Conservation (phyloP, 495 filamentous ascomycete genomes). For the Hypoxylon rickii region DNA sequence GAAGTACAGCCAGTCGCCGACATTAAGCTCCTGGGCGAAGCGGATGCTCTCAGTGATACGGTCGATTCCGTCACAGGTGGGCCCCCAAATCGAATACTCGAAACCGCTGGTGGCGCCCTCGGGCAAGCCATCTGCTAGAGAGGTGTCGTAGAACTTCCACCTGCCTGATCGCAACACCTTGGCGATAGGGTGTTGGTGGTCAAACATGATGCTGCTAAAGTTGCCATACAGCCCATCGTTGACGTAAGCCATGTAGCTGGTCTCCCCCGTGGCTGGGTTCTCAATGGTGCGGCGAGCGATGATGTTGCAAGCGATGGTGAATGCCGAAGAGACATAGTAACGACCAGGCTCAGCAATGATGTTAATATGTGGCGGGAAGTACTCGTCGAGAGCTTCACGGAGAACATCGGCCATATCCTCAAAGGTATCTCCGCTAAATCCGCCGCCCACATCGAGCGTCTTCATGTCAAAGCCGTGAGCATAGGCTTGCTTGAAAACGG, state of each 20-base stretch:
- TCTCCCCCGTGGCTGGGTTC: constrained; percentile 51
- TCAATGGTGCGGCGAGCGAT: constrained; percentile 92
- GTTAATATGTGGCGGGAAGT: constrained; percentile 83
- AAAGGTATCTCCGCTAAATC: constrained; percentile 86
- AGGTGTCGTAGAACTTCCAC: constrained; percentile 54
- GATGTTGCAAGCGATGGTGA: constrained; percentile 89
- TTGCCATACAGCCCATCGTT: constrained; percentile 98
- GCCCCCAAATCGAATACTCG: constrained; percentile 96
- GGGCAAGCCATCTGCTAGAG: constrained; percentile 42
- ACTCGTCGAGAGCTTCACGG: constrained; percentile 76
- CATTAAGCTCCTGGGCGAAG: constrained; percentile 74
- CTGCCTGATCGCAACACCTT: constrained; percentile 71
- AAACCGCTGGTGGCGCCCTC: constrained; percentile 42
- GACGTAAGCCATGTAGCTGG: constrained; percentile 92
- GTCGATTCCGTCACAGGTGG: constrained; percentile 97
- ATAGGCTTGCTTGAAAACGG: constrained; percentile 86
- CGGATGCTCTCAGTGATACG: constrained; percentile 78
- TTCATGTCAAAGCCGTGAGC: constrained; percentile 78
- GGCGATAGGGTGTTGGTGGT: constrained; percentile 89
- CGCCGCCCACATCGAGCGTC: constrained; percentile 92
- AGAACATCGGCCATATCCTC: constrained; percentile 87
- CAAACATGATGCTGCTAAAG: constrained; percentile 98
- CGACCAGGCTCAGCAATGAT: constrained; percentile 96
- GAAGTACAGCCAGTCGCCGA: constrained; percentile 98
- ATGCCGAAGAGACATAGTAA: constrained; percentile 91